phyloP scores from a whole-genome alignment of 768 basidiomycete species.

The Lanmaoa rubissima region DNA sequence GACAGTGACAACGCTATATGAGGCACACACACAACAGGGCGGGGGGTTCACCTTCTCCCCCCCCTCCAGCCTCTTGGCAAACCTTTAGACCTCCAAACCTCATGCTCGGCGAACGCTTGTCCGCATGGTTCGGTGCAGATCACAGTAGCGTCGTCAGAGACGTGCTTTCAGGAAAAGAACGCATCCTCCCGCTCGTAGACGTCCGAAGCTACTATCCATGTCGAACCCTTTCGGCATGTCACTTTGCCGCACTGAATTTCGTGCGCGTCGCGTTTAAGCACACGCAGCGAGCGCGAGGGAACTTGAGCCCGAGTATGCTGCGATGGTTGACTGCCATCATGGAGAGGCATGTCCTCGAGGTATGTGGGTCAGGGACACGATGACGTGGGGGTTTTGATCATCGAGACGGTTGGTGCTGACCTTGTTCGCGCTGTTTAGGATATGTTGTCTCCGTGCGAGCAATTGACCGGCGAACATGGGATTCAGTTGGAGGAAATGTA shows the following conservation, averaged over 20 bases:
- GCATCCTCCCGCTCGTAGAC: conserved; percentile 44
- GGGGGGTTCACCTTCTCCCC: background rate
- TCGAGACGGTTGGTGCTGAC: background rate
- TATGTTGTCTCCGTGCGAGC: conserved; percentile 47
- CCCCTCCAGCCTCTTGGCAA: background rate
- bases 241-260: conserved; percentile 63
- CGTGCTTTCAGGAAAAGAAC: conserved; percentile 34
- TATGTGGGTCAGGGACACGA: conserved; percentile 3
- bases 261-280: conserved; percentile 45
- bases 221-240: conserved; percentile 45
- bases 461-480: conserved; percentile 44
- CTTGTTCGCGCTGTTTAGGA: conserved; percentile 36
- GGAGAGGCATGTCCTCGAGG: conserved; percentile 19
- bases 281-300: conserved; percentile 4
- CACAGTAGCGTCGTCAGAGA: conserved; percentile 15
- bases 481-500: conserved; percentile 52
- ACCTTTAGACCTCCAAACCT: background rate
- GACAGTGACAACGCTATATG: conserved; percentile 16
- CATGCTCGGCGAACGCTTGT: conserved; percentile 18
- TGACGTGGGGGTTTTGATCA: background rate
- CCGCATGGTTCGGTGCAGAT: conserved; percentile 12
- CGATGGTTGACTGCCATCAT: conserved; percentile 15
- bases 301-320: background rate
- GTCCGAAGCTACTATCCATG: conserved; percentile 51
- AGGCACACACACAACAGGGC: background rate